phyloP scores from a whole-genome alignment of 345 rosid species.

The Anacardium occidentale region DNA sequence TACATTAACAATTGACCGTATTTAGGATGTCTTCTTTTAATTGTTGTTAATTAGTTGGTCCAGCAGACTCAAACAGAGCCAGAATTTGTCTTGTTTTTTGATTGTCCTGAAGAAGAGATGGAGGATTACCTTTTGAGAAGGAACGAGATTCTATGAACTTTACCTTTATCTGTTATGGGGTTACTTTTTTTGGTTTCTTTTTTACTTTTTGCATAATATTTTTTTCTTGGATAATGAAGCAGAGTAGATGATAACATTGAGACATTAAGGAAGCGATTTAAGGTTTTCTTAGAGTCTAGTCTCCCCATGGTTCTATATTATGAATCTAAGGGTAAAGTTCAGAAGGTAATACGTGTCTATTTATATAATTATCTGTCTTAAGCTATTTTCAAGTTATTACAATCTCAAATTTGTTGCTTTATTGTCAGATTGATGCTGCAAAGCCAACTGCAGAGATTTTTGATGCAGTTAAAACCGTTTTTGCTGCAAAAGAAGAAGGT shows the following conservation, averaged over 20 bases:
- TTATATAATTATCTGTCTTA: not conserved
- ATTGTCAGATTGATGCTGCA: slow-evolving; percentile 67
- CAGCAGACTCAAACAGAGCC: slow-evolving; percentile 65
- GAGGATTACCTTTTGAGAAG: slow-evolving; percentile 57
- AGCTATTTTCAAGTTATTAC: not conserved
- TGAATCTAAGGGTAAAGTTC: slow-evolving; percentile 55
- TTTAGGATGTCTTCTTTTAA: not conserved
- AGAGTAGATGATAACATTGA: slow-evolving; percentile 76
- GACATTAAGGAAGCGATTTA: slow-evolving; percentile 60
- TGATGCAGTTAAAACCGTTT: slow-evolving; percentile 49
- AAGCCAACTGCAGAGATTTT: slow-evolving; percentile 64
- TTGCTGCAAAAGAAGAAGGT: slow-evolving; percentile 52
- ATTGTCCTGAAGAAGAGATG: slow-evolving; percentile 66
- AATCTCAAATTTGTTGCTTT: slow-evolving; percentile 12
- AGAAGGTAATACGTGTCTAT: slow-evolving; percentile 40
- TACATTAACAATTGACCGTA: not conserved
- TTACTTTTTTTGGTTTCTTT: not conserved
- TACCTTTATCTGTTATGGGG: not conserved
- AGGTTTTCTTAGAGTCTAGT: slow-evolving; percentile 59
- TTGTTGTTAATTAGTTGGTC: slow-evolving; percentile 14
- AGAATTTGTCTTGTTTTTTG: slow-evolving; percentile 54
- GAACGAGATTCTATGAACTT: slow-evolving; percentile 54
- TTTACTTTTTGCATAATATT: not conserved
- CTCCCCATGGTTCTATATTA: slow-evolving; percentile 56
- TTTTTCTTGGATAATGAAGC: slow-evolving; percentile 29